These are phyloP conservation scores for Purpureocillium lavendulum DNA, from an alignment of 2,329 filamentous ascomycete species.

Conservation along the genomic window DNA sequence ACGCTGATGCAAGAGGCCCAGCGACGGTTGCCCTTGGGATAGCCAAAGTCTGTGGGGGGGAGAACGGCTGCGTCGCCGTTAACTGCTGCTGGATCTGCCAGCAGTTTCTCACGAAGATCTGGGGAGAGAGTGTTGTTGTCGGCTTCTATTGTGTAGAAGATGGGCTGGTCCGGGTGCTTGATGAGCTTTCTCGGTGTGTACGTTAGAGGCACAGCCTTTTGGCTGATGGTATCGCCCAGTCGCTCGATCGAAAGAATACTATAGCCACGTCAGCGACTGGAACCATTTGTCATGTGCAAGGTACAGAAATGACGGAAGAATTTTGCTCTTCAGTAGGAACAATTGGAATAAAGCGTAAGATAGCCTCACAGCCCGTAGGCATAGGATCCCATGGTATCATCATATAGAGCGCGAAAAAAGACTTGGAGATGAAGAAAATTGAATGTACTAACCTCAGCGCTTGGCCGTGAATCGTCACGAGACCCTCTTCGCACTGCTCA, in stretches of 20 bases:
- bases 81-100: slow-evolving; percentile 60
- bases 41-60: slow-evolving; percentile 78
- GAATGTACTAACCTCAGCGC: slow-evolving; percentile 62
- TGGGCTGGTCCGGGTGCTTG: slow-evolving; percentile 76
- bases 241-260: slow-evolving; percentile 90
- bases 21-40: slow-evolving; percentile 71
- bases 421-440: slow-evolving; percentile 15
- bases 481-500: slow-evolving; percentile 85
- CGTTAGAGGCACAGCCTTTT: slow-evolving; percentile 75
- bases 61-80: slow-evolving; percentile 66
- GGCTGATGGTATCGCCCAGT: slow-evolving; percentile 74
- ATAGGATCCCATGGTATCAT: slow-evolving; percentile 58
- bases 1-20: slow-evolving; percentile 97
- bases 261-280: neutral
- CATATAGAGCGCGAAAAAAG: slow-evolving; percentile 34
- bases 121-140: slow-evolving; percentile 87
- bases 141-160: slow-evolving; percentile 91
- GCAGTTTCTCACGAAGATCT: slow-evolving; percentile 64
- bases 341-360: slow-evolving; percentile 65
- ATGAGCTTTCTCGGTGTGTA: slow-evolving; percentile 87
- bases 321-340: slow-evolving; percentile 84
- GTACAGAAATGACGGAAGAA: slow-evolving; percentile 7
- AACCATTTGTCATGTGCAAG: neutral
- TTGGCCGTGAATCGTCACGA: slow-evolving; percentile 87
- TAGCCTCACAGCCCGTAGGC: slow-evolving; percentile 48